Evolutionary conservation across 495 filamentous ascomycete species (phyloP).

Genomic region (Aspergillus campestris): DNA sequence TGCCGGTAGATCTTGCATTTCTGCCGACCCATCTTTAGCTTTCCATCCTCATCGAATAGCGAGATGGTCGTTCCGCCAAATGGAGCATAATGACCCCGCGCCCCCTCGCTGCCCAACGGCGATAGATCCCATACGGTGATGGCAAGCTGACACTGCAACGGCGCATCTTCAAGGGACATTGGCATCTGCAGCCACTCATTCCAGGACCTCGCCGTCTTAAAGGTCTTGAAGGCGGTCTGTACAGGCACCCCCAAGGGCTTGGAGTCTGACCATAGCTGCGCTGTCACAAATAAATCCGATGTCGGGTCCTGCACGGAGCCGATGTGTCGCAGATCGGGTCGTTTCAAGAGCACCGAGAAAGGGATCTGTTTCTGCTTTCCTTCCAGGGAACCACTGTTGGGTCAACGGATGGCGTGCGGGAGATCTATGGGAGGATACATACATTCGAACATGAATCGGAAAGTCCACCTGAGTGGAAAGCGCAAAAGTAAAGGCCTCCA

Average conservation of each 20-base stretch:
- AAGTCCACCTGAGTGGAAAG: slow-evolving; percentile 71
- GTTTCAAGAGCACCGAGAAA: slow-evolving; percentile 67
- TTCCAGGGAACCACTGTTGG: slow-evolving; percentile 68
- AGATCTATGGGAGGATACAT: slow-evolving; percentile 13
- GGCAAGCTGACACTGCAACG: slow-evolving; percentile 72
- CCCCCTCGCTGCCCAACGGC: slow-evolving; percentile 56
- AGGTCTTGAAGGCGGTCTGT: slow-evolving; percentile 85
- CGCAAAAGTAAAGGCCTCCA: slow-evolving; percentile 95
- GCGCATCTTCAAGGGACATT: slow-evolving; percentile 69
- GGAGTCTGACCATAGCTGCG: slow-evolving; percentile 90
- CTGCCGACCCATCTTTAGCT: slow-evolving; percentile 82
- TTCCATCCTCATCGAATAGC: slow-evolving; percentile 85
- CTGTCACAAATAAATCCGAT: slow-evolving; percentile 88
- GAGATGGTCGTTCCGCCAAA: slow-evolving; percentile 91
- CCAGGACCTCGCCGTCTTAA: slow-evolving; percentile 75
- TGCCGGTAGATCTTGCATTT: slow-evolving; percentile 81
- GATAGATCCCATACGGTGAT: slow-evolving; percentile 95
- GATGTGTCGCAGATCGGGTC: slow-evolving; percentile 72
- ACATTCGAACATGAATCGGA: slow-evolving; percentile 80
- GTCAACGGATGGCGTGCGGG: slow-evolving; percentile 8
- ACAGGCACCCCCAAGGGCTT: slow-evolving; percentile 87
- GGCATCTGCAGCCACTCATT: slow-evolving; percentile 94
- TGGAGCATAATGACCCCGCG: slow-evolving; percentile 68
- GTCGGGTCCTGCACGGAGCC: slow-evolving; percentile 66
- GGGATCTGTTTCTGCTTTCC: slow-evolving; percentile 72